A percentile compares a stretch with the other conserved stretches of the same genome.
These are phyloP conservation scores for Afroboletus lepidellus DNA, from an alignment of 1,284 basidiomycete species.

Conservation along the genomic window DNA sequence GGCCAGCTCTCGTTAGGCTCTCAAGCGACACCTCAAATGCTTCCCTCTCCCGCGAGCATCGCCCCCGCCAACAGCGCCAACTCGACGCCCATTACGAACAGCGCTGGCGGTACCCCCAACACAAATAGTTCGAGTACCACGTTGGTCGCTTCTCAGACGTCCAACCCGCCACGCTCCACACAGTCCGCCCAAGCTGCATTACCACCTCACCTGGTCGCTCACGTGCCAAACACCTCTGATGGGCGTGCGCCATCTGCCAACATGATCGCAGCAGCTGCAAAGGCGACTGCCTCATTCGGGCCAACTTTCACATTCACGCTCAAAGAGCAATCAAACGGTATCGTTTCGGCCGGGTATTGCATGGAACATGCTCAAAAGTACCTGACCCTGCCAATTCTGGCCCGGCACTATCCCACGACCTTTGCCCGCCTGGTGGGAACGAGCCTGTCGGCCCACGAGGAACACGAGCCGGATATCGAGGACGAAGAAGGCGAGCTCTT, in stretches of 20 bases:
- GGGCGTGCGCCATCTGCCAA: slow-evolving; percentile 28
- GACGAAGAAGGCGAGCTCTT: slow-evolving; percentile 78
- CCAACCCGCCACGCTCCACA: slow-evolving; percentile 26
- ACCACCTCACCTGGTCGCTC: slow-evolving; percentile 29
- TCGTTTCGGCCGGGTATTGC: slow-evolving; percentile 44
- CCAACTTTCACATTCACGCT: slow-evolving; percentile 39
- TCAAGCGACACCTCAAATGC: slow-evolving; percentile 60
- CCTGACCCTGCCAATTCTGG: slow-evolving; percentile 62
- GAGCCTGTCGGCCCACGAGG: slow-evolving; percentile 59
- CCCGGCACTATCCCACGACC: slow-evolving; percentile 68
- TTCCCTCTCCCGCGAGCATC: slow-evolving; percentile 72
- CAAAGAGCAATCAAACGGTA: slow-evolving; percentile 47
- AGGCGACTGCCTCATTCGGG: slow-evolving; percentile 30
- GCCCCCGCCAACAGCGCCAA: slow-evolving; percentile 64
- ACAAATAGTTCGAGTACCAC: slow-evolving; percentile 30
- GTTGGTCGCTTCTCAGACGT: slow-evolving; percentile 27
- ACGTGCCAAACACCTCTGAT: slow-evolving; percentile 31
- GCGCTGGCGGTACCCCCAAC: slow-evolving; percentile 48
- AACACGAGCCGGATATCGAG: slow-evolving; percentile 75
- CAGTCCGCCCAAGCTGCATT: slow-evolving; percentile 27
- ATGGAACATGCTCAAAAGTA: slow-evolving; percentile 50
- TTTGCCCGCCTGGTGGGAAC: slow-evolving; percentile 68
- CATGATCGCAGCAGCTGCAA: slow-evolving; percentile 33
- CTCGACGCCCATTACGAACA: slow-evolving; percentile 62
- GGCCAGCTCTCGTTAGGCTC: slow-evolving; percentile 40